phyloP scores from a whole-genome alignment of 805 yeast genomes.

The Wickerhamiella slavikovae region DNA sequence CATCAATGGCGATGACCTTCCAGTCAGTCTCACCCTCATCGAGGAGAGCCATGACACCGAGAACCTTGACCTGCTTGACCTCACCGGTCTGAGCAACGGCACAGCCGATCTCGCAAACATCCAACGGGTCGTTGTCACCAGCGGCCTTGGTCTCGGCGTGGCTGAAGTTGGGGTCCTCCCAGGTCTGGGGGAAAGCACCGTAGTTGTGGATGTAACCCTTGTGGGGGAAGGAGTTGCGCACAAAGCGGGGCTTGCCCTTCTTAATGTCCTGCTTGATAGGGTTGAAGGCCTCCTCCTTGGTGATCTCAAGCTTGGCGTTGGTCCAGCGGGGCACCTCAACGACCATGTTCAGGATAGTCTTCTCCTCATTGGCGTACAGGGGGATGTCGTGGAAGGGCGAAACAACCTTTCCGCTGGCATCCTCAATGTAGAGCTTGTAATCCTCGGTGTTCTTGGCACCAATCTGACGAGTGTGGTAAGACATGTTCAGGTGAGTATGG shows the following conservation, averaged over 20 bases:
- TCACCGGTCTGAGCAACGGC: slow-evolving; percentile 38
- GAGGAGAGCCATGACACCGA: slow-evolving; percentile 85
- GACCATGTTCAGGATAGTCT: slow-evolving; percentile 70
- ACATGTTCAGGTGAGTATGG: slow-evolving; percentile 8
- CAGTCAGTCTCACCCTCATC: slow-evolving; percentile 98
- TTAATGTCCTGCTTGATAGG: slow-evolving; percentile 95
- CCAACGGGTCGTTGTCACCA: slow-evolving; percentile 94
- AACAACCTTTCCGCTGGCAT: slow-evolving; percentile 57
- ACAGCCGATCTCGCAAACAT: slow-evolving; percentile 77
- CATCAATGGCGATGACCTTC: slow-evolving; percentile 82
- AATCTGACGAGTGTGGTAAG: slow-evolving; percentile 74
- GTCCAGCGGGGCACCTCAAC: slow-evolving; percentile 99
- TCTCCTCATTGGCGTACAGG: slow-evolving; percentile 81
- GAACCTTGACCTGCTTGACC: slow-evolving; percentile 71
- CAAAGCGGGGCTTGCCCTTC: slow-evolving; percentile 90
- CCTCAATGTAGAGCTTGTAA: slow-evolving; percentile 74
- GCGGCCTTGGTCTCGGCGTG: slow-evolving; percentile 27
- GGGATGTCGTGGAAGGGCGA: slow-evolving; percentile 93
- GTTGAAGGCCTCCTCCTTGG: slow-evolving; percentile 64
- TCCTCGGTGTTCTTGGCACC: slow-evolving; percentile 94
- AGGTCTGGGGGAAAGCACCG: slow-evolving; percentile 97
- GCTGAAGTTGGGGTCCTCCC: slow-evolving; percentile 76
- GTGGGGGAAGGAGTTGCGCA: slow-evolving; percentile 95
- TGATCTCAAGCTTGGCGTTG: slow-evolving; percentile 89
- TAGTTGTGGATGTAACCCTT: slow-evolving; percentile 97